phyloP scores from a whole-genome alignment of 805 yeast species.

The Lachancea waltii region DNA sequence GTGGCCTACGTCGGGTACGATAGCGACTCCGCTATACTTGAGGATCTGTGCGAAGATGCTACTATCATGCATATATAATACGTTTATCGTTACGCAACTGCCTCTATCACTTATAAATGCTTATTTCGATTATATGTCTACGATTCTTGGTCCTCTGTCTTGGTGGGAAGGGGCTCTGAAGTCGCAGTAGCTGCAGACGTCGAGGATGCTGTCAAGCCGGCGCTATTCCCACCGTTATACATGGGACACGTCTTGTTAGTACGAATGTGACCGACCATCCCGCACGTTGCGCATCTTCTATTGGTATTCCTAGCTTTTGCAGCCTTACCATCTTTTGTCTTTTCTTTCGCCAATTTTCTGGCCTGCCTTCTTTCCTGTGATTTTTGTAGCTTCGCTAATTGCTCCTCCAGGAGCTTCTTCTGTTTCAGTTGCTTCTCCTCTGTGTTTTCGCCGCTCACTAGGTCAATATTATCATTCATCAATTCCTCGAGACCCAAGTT shows the following conservation, averaged over 20 bases:
- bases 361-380: slow-evolving; percentile 61
- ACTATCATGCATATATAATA: slow-evolving; percentile 25
- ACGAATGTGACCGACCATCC: slow-evolving; percentile 89
- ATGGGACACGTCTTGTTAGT: slow-evolving; percentile 87
- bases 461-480: slow-evolving; percentile 25
- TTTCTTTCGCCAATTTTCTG: slow-evolving; percentile 45
- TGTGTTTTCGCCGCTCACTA: slow-evolving; percentile 67
- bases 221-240: slow-evolving; percentile 44
- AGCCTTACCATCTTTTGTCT: slow-evolving; percentile 23
- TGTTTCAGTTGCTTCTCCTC: slow-evolving; percentile 75
- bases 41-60: slow-evolving; percentile 23
- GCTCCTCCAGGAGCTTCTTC: slow-evolving; percentile 71
- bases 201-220: slow-evolving; percentile 14
- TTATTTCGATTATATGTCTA: no score
- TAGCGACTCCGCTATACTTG: slow-evolving; percentile 18
- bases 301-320: slow-evolving; percentile 38
- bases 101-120: no score
- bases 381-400: slow-evolving; percentile 74
- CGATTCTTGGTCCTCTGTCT: neutral
- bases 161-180: neutral
- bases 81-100: neutral
- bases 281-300: slow-evolving; percentile 90
- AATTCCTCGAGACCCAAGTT: slow-evolving; percentile 53
- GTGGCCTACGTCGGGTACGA: slow-evolving; percentile 30
- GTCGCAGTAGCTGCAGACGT: slow-evolving; percentile 2